Evolutionary conservation across 257 asterid genomes (phyloP), one percentile per base, ranked within the genome.

Genomic region (Primulina tabacum): DNA sequence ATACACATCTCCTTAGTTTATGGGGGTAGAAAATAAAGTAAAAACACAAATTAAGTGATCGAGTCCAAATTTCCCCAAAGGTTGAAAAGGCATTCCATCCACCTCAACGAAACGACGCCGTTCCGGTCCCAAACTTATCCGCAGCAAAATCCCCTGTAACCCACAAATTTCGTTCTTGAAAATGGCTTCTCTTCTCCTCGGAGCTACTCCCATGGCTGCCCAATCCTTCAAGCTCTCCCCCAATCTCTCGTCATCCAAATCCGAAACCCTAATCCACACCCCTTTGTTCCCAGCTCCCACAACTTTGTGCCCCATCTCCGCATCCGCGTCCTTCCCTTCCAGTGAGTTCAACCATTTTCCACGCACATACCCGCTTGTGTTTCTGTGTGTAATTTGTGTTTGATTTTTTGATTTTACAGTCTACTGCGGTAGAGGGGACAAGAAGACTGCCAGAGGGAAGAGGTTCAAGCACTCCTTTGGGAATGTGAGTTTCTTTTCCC

Each of bases 361-460:
- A 2, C 52, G 12, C 65, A 38, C 76, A 14, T 47, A 20, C 34
- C 0, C 57, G 4, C 47, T 20, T 37, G 60, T 9, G 32, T 55
- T 17, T 26, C 8, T 64, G 40, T 33, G 32, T 18, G 20, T n/a
- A 18, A 34, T 6, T 47, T 0, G 1, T 2, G 4, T 0, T 34
- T 58, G 38, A 17, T 20, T 68, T 10, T 60, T 7, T 55, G 14
- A 2, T 7, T 74, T 40, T 73, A 64, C 88, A 89, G 99, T 90
- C 77, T 82, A 83, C 70, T 93, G 97, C 73, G 99, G 99, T 43
- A 83, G 99, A 85, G 99, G 99, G 4, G 99, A 93, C 75, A 89
- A 77, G 86, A 93, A 90, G 82, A 93, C 97, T 21, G 99, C 96
- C 2, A 80, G 82, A 82, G 99, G 99, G 71, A 93, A 93, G 87